Conservation (phyloP, 2,329 filamentous ascomycete species). For the Lasiodiplodia theobromae region DNA sequence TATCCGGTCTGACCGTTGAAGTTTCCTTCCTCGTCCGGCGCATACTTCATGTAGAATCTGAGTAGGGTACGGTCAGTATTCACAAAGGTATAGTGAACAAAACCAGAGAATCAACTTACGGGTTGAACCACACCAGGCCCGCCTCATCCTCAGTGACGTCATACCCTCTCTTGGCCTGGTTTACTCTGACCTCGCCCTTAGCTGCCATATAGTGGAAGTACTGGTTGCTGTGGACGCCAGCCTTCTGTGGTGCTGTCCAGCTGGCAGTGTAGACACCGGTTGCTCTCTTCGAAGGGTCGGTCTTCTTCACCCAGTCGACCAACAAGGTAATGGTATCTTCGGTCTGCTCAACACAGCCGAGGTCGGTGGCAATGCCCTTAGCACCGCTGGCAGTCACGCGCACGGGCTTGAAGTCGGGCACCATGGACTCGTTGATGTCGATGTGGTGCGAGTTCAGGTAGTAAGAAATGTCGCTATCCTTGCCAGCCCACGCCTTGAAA, state of each 20-base stretch:
- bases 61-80: neutral
- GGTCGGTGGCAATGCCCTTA: constrained; percentile 76
- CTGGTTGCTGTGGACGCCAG: constrained; percentile 95
- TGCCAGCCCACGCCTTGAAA: constrained; percentile 92
- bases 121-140: constrained; percentile 85
- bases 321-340: constrained; percentile 94
- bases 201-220: constrained; percentile 94
- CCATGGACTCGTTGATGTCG: constrained; percentile 92
- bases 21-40: constrained; percentile 92
- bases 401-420: constrained; percentile 78
- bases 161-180: constrained; percentile 94
- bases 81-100: neutral
- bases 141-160: constrained; percentile 85
- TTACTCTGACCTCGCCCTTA: constrained; percentile 84
- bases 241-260: constrained; percentile 92
- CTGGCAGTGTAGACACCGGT: constrained; percentile 92
- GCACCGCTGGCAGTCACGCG: constrained; percentile 80
- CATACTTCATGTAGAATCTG: constrained; percentile 90
- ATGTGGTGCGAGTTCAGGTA: constrained; percentile 96
- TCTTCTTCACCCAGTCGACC: constrained; percentile 83
- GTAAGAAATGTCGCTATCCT: constrained; percentile 92
- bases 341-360: constrained; percentile 81
- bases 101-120: constrained; percentile 55
- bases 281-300: constrained; percentile 72
- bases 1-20: constrained; percentile 92